A percentile compares a stretch with the other conserved stretches of the same genome.
Conservation (phyloP, 1,284 basidiomycete species). For the Apiotrichum sp. region DNA sequence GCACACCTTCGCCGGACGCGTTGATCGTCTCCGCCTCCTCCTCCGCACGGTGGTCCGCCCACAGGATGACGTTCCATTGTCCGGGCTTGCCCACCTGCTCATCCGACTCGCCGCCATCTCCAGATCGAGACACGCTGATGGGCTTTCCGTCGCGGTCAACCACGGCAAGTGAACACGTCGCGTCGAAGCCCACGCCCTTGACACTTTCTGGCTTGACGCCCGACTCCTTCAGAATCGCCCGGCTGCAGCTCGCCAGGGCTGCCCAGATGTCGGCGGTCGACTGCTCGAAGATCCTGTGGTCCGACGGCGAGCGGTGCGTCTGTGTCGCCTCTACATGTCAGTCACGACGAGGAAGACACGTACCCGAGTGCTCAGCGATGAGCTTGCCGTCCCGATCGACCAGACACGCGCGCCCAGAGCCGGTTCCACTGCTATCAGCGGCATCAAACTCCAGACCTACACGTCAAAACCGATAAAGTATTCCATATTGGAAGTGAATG, state of each 20-base stretch:
- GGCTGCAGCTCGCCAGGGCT: slow-evolving; percentile 65
- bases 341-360: slow-evolving; percentile 5
- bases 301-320: slow-evolving; percentile 75
- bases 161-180: slow-evolving; percentile 92
- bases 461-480: slow-evolving; percentile 59
- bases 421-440: slow-evolving; percentile 61
- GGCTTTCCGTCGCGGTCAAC: slow-evolving; percentile 68
- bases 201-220: slow-evolving; percentile 60
- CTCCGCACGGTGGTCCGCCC: slow-evolving; percentile 86
- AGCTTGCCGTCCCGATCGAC: slow-evolving; percentile 70
- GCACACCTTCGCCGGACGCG: slow-evolving; percentile 69
- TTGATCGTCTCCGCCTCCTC: slow-evolving; percentile 89
- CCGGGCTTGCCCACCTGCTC: slow-evolving; percentile 54
- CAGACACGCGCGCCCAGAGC: slow-evolving; percentile 83
- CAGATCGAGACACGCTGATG: slow-evolving; percentile 65
- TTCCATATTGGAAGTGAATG: slow-evolving; percentile 12
- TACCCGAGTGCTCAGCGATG: slow-evolving; percentile 53
- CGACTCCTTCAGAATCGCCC: slow-evolving; percentile 58
- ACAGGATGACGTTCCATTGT: slow-evolving; percentile 78
- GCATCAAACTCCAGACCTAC: slow-evolving; percentile 37
- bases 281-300: slow-evolving; percentile 86
- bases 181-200: slow-evolving; percentile 91
- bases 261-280: slow-evolving; percentile 76
- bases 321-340: slow-evolving; percentile 61
- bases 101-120: slow-evolving; percentile 28